Conservation (phyloP, 805 yeast species). For the Saturnispora saitoi region DNA sequence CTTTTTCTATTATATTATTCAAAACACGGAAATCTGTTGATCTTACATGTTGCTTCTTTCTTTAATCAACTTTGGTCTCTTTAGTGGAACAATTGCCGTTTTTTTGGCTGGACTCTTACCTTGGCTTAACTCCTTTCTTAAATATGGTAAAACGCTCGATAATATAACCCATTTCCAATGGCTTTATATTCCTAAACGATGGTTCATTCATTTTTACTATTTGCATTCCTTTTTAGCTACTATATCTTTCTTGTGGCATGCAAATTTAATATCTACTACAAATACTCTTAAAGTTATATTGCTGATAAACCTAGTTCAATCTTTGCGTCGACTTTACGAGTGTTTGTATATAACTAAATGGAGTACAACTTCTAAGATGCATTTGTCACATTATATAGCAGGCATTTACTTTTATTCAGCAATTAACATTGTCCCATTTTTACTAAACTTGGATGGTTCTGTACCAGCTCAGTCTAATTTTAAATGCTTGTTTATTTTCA, state of each 20-base stretch:
- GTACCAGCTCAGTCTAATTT: not conserved
- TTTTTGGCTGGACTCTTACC: conserved; percentile 9
- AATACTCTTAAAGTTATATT: conserved; percentile 3
- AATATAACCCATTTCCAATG: not conserved
- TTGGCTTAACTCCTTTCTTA: conserved; percentile 7
- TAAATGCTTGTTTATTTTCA: conserved; percentile 6
- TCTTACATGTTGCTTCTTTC: not conserved
- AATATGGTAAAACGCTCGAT: conserved; percentile 16
- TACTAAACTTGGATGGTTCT: not conserved
- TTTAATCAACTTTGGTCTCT: not conserved
- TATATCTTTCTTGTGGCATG: not conserved
- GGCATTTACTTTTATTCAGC: conserved; percentile 54
- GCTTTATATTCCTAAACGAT: conserved; percentile 49
- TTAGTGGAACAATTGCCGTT: conserved; percentile 7
- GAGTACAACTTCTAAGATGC: conserved; percentile 43
- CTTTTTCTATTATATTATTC: not conserved
- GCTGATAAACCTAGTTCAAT: conserved; percentile 36
- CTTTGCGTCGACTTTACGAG: conserved; percentile 47
- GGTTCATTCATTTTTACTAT: conserved; percentile 57
- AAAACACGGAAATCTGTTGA: not conserved
- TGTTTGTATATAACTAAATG: conserved; percentile 42
- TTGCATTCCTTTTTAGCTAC: conserved; percentile 31
- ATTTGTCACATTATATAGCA: conserved; percentile 55
- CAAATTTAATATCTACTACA: not conserved
- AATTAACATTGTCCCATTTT: conserved; percentile 31